Base-by-base conservation (phyloP, 192 early-diverging fungal species). In the Podila epigama region DNA sequence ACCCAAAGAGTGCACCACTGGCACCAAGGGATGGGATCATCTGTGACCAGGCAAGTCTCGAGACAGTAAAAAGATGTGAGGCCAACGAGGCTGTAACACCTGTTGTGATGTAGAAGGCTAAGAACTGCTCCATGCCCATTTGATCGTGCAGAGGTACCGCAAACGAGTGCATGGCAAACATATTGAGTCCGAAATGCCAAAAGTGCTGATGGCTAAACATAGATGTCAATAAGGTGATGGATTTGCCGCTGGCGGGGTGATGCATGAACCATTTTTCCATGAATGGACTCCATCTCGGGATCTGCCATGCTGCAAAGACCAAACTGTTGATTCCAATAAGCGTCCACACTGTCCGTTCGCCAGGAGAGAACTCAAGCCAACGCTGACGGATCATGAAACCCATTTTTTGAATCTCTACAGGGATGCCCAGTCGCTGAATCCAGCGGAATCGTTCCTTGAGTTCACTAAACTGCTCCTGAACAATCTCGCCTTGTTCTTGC, bases 181-280 rank as follows among this genome's bases (percentile, higher is more conserved):
- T 93, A 79, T 96, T 96, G 80, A 96, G 89, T 8, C 67, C 71
- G 56, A 95, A 84, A 72, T 96, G 96, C 83, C 88, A 81, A 8
- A 92, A 40, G 12, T 83, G 84, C 41, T 85, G 79, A 53, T 97
- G 96, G 27, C 89, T 91, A 65, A 97, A 96, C 27, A 85, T 83
- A 35, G 85, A 87, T 1, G 96, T 95, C 34, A 97, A 59, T 44
- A 97, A 59, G 7, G 94, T 97, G 58, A 92, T 87, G 13, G 89
- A 87, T 7, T 82, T 81, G 0, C 84, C 85, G 3, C 86, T 85
- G 6, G 84, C 75, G 10, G 96, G 92, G 36, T 95, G 85, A 71
- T 97, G 94, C 55, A 90, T 60, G 69, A 97, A 97, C 78, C 87
- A 82, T 22, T 86, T 82, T 9, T 62, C 54, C 94, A 97, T 95